Evolutionary conservation across 139 green algal genomes (phyloP).

Genomic region (Chlamydomonas sp.): DNA sequence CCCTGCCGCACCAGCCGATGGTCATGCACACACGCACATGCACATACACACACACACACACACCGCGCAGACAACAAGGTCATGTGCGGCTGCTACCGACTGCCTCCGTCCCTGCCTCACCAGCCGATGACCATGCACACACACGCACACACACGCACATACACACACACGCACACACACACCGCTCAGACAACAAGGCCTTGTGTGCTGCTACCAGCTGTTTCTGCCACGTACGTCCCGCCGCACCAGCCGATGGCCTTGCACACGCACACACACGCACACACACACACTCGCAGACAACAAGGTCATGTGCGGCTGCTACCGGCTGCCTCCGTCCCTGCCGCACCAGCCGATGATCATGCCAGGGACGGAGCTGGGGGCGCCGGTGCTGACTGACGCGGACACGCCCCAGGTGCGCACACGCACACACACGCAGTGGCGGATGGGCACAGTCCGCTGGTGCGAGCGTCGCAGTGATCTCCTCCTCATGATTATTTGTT

Average conservation of each 20-base stretch:
- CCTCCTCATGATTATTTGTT: neutral
- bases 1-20: no score
- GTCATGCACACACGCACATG: no score
- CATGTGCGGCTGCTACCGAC: conserved; percentile 53
- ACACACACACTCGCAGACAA: no score
- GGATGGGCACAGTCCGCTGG: neutral
- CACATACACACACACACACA: no score
- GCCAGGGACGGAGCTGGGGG: conserved; percentile 27
- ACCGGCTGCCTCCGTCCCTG: conserved; percentile 52
- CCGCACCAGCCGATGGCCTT: no score
- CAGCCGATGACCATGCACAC: conserved; percentile 34
- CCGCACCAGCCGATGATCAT: conserved; percentile 46
- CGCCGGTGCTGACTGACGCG: conserved; percentile 21
- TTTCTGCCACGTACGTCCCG: no score
- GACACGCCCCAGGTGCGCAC: conserved; percentile 30
- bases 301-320: conserved; percentile 56
- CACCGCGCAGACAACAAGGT: conserved; percentile 40
- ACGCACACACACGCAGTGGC: no score
- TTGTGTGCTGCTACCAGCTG: no score
- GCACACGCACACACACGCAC: no score
- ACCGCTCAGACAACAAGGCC: no score
- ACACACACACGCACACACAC: no score
- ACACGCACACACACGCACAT: no score
- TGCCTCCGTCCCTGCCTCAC: conserved; percentile 56
- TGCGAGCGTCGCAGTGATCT: neutral